Evolutionary conservation across 768 basidiomycete genomes (phyloP), one percentile per base, ranked within the genome.

Genomic region (Pulveroboletus sp.): DNA sequence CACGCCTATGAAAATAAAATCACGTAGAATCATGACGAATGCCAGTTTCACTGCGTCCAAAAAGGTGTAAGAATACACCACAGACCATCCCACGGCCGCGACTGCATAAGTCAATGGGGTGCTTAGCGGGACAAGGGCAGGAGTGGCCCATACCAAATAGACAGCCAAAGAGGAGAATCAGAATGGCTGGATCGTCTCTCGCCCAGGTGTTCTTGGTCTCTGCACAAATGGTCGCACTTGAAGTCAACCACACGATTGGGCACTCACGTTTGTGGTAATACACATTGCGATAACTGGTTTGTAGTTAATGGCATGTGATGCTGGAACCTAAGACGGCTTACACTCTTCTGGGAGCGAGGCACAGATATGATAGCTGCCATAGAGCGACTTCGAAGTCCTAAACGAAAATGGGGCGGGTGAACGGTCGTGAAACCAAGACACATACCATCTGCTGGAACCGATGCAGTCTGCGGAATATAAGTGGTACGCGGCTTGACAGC

Each of bases 161-260:
- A 66, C 84, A 92, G 39, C 79, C 86, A 43, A 80, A 79, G 39
- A 97, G 84, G 43, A 98, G 79, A 27, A 97, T 77, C 26, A 97
- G 77, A 56, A 96, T 93, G 26, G 95, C 95, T 18, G 95, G 95
- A 64, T 98, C 95, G 68, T 98, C 95, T 67, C 95, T 76, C 17
- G 94, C 93, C 94, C 94, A 97, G 14, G 89, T 92, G 67, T 98
- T 96, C 76, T 96, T 97, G 17, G 94, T 97, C 75, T 97, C 93
- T 89, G 70, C 55, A 36, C 38, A 41, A 38, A 18, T 33, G 56
- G 35, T 32, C 39, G n/a, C 30, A 52, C 15, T 30, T 4, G 8
- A 18, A 3, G n/a, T 35, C 3, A 0, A 15, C 9, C 9, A 39
- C 38, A 36, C 43, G 6, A 44, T 3, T 0, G 28, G 26, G 38